Base-by-base conservation (phyloP, 1,139 yeast species). In the Cylindricascospora bacillispora region DNA sequence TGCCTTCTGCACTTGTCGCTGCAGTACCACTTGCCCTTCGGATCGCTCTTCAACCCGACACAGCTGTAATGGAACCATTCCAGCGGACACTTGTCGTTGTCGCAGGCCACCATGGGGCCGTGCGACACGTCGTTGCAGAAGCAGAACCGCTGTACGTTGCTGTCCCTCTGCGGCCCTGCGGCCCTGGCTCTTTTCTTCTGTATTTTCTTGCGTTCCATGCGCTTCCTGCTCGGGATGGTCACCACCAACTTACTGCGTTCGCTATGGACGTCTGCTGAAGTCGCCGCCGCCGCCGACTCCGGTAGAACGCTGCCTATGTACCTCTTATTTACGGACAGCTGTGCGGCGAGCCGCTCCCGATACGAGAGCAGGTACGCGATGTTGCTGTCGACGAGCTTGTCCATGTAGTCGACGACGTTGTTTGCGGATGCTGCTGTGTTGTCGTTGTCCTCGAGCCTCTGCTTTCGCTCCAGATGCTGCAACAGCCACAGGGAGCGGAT, bases 101-200 rank as follows among this genome's bases (percentile, higher is more conserved):
- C 95, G 54, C 95, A 83, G 0, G 93, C 94, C 54, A 83, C 75
- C 94, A 83, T 83, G 41, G 81, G 82, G 9, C 94, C 94, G 57
- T 76, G 80, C 1, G 93, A 79, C 0, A 79, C 85, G 39, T 82
- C 71, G 44, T 79, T 82, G 52, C 95, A 83, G 56, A 77, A 70
- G 54, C 94, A 83, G 53, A 82, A 83, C 31, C 73, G 28, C 15
- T 40, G 40, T 15, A 39, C 41, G 12, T 31, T 30, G 11, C 37
- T 41, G 6, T 40, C 41, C 1, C 38, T 38, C 25, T 35, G n/a
- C n/a, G n/a, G n/a, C n/a, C n/a, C n/a, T n/a, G n/a, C n/a, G n/a
- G n/a, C n/a, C n/a, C n/a, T n/a, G n/a, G 9, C 22, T 11, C 4
- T 26, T 22, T 17, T 22, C 20, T 25, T 23, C 27, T 13, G 28